Base-by-base conservation (phyloP, 345 rosid species). In the Microthlaspi erraticum region DNA sequence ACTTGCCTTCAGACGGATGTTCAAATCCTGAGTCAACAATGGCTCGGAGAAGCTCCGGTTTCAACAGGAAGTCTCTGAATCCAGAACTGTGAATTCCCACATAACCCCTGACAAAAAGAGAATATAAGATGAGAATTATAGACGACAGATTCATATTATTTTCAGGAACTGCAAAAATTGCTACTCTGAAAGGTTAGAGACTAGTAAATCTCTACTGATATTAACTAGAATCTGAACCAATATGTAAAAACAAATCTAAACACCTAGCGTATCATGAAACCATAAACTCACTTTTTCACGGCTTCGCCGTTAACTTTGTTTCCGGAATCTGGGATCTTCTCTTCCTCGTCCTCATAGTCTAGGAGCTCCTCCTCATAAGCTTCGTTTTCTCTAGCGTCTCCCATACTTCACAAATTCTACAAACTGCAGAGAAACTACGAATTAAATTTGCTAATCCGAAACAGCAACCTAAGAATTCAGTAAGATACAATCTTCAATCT, bases 41-140 rank as follows among this genome's bases (percentile, higher is more conserved):
- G 5, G 99, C 92, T 18, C 98, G 83, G 53, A 94, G 98, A 70
- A 94, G 98, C 87, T 94, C 98, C 39, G 99, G 99, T 79, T 95
- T 95, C 79, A 95, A 77, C 42, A 95, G 97, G 82, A 95, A 95
- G 88, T 95, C 99, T 82, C 98, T 95, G 87, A 95, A 95, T 77
- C 99, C 98, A 4, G 99, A 95, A 78, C 98, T 92, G 93, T 95
- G 98, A 53, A 95, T 94, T 32, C 99, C 97, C 37, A 94, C 97
- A 71, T 91, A 94, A 4, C 99, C 96, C 86, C 99, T 94, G 72
- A 0, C 11, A 20, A 5, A 66, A 33, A 38, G 48, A 49, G 26
- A 5, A 26, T 2, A 51, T 3, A 9, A 34, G 3, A 64, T 45
- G n/a, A 58, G 7, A 9, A 57, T 17, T 12, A 54, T 12, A 23